Evolutionary conservation across 805 yeast genomes (phyloP).

Genomic region (Schizosaccharomyces lindneri): DNA sequence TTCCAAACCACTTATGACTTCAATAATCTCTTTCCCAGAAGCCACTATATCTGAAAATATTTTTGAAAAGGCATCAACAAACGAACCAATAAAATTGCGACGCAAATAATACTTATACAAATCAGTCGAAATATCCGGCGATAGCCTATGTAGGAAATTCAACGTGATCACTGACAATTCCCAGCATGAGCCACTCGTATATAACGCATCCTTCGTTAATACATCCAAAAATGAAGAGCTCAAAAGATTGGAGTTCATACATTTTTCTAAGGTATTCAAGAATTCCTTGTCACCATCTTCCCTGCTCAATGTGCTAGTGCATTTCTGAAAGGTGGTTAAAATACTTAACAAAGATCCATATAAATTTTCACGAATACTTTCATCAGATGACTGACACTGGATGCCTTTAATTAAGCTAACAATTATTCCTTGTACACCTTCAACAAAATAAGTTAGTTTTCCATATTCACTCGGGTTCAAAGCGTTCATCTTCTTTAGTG

Average conservation of each 20-base stretch:
- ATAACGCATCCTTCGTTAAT: neutral
- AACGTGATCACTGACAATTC: neutral
- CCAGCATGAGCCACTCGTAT: neutral
- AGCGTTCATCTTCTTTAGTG: neutral
- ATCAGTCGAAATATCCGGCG: neutral
- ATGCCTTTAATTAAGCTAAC: neutral
- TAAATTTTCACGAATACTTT: neutral
- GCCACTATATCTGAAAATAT: neutral
- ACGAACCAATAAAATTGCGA: neutral
- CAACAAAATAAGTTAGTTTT: neutral
- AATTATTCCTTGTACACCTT: neutral
- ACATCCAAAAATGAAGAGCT: neutral
- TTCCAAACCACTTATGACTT: neutral
- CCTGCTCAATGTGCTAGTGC: neutral
- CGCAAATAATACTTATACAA: neutral
- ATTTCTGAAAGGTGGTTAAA: neutral
- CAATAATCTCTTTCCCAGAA: neutral
- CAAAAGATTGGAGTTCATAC: neutral
- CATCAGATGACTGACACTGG: neutral
- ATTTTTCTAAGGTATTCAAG: neutral
- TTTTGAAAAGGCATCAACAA: neutral
- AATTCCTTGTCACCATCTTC: neutral
- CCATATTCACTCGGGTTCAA: neutral
- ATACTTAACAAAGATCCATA: neutral
- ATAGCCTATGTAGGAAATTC: neutral